These are phyloP conservation scores for Yarrowia alimentaria DNA, from an alignment of 805 yeast species.

Conservation along the genomic window DNA sequence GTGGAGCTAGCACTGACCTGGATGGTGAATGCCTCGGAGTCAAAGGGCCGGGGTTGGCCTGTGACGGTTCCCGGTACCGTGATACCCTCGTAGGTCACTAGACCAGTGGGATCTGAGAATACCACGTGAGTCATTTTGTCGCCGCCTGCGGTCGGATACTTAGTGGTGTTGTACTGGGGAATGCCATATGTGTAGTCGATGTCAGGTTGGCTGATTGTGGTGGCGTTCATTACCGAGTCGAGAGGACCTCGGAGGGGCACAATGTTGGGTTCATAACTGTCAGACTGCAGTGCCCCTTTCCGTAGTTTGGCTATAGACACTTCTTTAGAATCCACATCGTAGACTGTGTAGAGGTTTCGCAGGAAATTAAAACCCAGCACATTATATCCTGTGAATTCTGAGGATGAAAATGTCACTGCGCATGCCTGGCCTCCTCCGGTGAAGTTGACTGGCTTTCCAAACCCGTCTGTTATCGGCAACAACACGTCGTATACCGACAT, in stretches of 20 bases:
- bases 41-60: neutral
- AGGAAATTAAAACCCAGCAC: constrained; percentile 12
- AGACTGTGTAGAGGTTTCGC: constrained; percentile 4
- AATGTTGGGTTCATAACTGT: neutral
- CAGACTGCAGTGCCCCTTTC: constrained; percentile 1
- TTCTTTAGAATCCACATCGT: constrained; percentile 4
- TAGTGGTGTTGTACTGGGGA: constrained; percentile 9
- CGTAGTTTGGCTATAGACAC: constrained; percentile 14
- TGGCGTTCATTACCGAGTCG: neutral
- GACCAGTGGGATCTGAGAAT: constrained; percentile 3
- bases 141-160: constrained; percentile 7
- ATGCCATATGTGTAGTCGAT: constrained; percentile 11
- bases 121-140: constrained; percentile 2
- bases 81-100: constrained; percentile 22
- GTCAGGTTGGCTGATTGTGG: constrained; percentile 1
- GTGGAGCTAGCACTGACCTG: constrained; percentile 10
- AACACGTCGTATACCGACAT: constrained; percentile 22
- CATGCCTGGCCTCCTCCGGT: constrained; percentile 23
- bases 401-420: constrained; percentile 14
- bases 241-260: neutral
- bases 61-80: neutral
- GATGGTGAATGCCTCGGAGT: neutral
- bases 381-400: constrained; percentile 12
- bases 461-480: constrained; percentile 19
- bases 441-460: constrained; percentile 6